These are phyloP conservation scores for Buddleja alternifolia DNA, from an alignment of 257 asterid species.

Conservation along the genomic window DNA sequence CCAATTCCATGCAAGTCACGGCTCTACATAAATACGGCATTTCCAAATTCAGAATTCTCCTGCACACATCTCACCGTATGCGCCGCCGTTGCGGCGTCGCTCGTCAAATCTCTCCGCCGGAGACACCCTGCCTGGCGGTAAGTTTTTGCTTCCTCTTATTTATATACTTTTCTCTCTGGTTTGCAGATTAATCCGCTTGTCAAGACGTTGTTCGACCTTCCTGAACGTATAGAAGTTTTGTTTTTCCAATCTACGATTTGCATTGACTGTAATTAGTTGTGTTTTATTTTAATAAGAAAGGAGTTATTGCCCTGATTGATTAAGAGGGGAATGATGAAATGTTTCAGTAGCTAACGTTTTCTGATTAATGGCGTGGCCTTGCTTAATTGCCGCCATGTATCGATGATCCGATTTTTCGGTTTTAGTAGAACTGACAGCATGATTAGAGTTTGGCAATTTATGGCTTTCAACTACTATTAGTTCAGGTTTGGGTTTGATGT, in stretches of 20 bases:
- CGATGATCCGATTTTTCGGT: conserved; percentile 14
- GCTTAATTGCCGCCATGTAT: conserved; percentile 14
- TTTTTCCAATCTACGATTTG: background rate
- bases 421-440: background rate
- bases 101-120: conserved; percentile 35
- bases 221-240: conserved; percentile 3
- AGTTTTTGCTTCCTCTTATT: conserved; percentile 2
- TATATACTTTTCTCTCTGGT: background rate
- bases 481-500: background rate
- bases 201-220: background rate
- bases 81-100: conserved; percentile 23
- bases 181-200: background rate
- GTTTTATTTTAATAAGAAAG: background rate
- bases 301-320: background rate
- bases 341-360: background rate
- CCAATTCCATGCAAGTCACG: conserved; percentile 30
- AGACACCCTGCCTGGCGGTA: conserved; percentile 20
- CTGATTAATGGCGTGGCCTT: background rate
- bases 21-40: background rate
- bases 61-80: background rate
- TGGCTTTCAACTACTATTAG: conserved; percentile 8
- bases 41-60: background rate
- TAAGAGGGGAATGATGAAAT: background rate
- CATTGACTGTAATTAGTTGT: background rate
- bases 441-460: background rate